These are phyloP conservation scores for Passiflora organensis DNA, from an alignment of 345 rosid species.

Conservation along the genomic window DNA sequence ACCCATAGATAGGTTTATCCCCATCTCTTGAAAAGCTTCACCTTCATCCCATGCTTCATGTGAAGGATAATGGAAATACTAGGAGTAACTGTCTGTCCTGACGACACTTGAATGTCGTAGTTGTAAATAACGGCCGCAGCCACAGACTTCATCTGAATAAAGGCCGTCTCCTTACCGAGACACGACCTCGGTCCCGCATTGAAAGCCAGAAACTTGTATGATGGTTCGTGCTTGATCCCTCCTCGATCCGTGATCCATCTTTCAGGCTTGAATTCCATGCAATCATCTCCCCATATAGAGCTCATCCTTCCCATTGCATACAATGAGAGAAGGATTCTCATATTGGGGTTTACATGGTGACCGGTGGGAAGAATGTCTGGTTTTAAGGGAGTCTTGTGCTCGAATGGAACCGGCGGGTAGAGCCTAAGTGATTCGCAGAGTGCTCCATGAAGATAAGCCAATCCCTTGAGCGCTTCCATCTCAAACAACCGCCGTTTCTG, in stretches of 20 bases:
- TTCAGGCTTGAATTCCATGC: constrained; percentile 39
- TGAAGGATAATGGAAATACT: constrained; percentile 1
- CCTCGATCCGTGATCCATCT: constrained; percentile 33
- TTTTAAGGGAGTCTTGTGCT: constrained; percentile 27
- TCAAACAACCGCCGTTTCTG: constrained; percentile 5
- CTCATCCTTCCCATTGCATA: constrained; percentile 39
- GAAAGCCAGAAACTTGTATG: constrained; percentile 2
- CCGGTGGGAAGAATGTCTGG: constrained; percentile 46
- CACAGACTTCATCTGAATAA: constrained; percentile 2
- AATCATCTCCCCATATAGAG: constrained; percentile 38
- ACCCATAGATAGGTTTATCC: no score
- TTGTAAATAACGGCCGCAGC: constrained; percentile 6
- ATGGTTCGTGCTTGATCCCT: constrained; percentile 6
- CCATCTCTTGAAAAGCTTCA: not conserved
- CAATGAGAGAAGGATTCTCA: constrained; percentile 21
- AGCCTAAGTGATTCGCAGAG: constrained; percentile 39
- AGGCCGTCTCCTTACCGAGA: constrained; percentile 7
- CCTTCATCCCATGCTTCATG: constrained; percentile 9
- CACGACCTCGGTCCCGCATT: constrained; percentile 11
- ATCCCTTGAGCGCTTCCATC: constrained; percentile 16
- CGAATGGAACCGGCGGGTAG: constrained; percentile 40
- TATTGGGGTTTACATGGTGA: constrained; percentile 22
- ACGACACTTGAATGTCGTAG: not conserved
- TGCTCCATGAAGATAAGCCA: constrained; percentile 46
- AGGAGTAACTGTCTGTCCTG: not conserved